Evolutionary conservation across 2,329 filamentous ascomycete species (phyloP), one percentile per base, ranked within the genome.

Genomic region (Exophiala lecanii-corni): DNA sequence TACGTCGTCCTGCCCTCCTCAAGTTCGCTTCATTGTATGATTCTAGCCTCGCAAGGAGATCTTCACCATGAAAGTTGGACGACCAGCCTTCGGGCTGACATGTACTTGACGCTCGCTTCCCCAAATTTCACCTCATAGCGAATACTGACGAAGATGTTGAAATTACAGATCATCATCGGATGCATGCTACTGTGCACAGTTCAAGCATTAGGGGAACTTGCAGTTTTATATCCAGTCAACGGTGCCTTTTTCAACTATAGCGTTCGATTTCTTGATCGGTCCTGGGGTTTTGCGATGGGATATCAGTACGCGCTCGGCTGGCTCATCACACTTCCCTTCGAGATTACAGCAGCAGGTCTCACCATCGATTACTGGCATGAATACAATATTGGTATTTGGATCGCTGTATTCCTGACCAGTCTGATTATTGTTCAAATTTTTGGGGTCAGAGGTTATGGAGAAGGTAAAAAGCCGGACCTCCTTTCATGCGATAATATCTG

Each of bases 281-380:
- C 89, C 0, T 95, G 88, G 48, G 49, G 89, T 0, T 94, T 94
- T 59, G 86, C 88, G 38, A 92, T 95, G 86, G 89, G 89, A 9
- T 94, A 87, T 88, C 94, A 94, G 74, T 94, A 95, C 63, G 86
- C 86, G 4, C 64, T 95, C 54, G 85, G 92, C 65, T 95, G 89
- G 89, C 74, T 94, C 2, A 76, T 87, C 32, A 80, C 89, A 0
- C 65, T 95, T 19, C 89, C 89, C 0, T 72, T 94, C 33, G 89
- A 95, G 62, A 83, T 95, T 43, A 87, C 94, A 48, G 86, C 88
- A 2, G 89, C 88, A 2, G 84, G 87, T 3, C 79, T 94, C 16
- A 94, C 46, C 9, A 49, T 49, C 38, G 36, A 39, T 30, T 54
- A 43, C 31, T 54, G 51, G 51, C 43, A 52, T 25, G 19, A 53